A percentile compares a stretch with the other conserved stretches of the same genome.
Conservation (phyloP, 805 yeast species). For the Huiozyma naganishii region DNA sequence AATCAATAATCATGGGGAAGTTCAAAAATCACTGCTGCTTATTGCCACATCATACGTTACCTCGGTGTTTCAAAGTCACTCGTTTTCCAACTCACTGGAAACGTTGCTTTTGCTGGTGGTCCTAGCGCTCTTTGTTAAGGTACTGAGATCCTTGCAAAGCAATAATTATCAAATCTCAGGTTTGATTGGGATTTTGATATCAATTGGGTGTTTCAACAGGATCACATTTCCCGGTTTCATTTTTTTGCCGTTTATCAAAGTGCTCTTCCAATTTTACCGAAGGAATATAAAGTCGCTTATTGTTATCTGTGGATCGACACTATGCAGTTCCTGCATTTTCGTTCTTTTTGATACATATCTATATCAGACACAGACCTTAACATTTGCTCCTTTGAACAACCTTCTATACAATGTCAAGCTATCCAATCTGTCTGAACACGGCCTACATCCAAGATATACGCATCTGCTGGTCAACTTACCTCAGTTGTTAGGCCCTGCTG, state of each 20-base stretch:
- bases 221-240: conserved; percentile 74
- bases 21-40: conserved; percentile 12
- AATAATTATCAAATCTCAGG: conserved; percentile 10
- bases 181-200: conserved; percentile 37
- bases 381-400: conserved; percentile 71
- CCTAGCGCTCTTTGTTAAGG: conserved; percentile 31
- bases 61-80: conserved; percentile 70
- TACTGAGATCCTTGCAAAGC: not conserved
- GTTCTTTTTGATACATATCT: conserved; percentile 45
- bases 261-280: conserved; percentile 34
- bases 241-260: conserved; percentile 44
- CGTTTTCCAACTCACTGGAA: conserved; percentile 84
- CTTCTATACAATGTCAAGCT: conserved; percentile 52
- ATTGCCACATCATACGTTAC: conserved; percentile 57
- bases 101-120: conserved; percentile 34
- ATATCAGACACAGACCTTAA: conserved; percentile 18
- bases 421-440: conserved; percentile 63
- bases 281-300: conserved; percentile 27
- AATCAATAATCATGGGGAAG: not conserved
- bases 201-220: conserved; percentile 74
- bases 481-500: conserved; percentile 63
- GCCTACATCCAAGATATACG: conserved; percentile 67
- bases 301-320: conserved; percentile 28
- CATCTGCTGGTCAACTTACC: conserved; percentile 74
- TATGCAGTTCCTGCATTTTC: conserved; percentile 27